Base-by-base conservation (phyloP, 2,329 filamentous ascomycete species). In the Cladophialophora bantiana region DNA sequence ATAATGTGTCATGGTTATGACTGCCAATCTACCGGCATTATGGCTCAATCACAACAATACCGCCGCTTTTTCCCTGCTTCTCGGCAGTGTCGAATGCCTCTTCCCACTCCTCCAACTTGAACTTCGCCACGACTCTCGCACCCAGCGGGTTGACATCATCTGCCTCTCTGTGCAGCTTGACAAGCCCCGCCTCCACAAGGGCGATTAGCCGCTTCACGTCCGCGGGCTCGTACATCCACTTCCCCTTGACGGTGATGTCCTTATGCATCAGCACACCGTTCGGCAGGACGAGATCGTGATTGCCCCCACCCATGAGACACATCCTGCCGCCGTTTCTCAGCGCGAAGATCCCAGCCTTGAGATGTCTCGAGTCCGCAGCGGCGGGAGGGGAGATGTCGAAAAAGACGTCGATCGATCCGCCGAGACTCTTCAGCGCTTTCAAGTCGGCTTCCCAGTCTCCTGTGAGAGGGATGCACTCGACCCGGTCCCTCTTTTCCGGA, bases 341-440 rank as follows among this genome's bases (percentile, higher is more conserved):
- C 6, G 78, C 75, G 15, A 71, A 53, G 48, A 81, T 76, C 9
- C 78, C 78, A 1, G 72, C 70, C 68, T 78, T 77, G 18, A 81
- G 70, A 57, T 81, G 81, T 1, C 78, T 76, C 3, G 79, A 77
- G 0, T 78, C 77, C 3, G 74, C 74, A 1, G 70, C 70, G 2
- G 77, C 77, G 0, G 77, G 74, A 0, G 84, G 83, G 0, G 80
- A 79, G 35, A 84, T 79, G 68, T 86, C 84, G 61, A 85, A 75
- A 66, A 78, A 81, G 0, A 78, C 81, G 69, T 86, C 83, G 5
- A 78, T 74, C 9, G 71, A 68, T 0, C 78, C 78, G 32, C 75
- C 75, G 0, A 72, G 70, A 32, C 69, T 68, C 36, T 53, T 53
- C 32, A 84, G 68, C 0, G 77, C 77, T 0, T 71, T 70, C 0